Conservation (phyloP, 1,284 basidiomycete genomes). For the Ganoderma leucocontextum region DNA sequence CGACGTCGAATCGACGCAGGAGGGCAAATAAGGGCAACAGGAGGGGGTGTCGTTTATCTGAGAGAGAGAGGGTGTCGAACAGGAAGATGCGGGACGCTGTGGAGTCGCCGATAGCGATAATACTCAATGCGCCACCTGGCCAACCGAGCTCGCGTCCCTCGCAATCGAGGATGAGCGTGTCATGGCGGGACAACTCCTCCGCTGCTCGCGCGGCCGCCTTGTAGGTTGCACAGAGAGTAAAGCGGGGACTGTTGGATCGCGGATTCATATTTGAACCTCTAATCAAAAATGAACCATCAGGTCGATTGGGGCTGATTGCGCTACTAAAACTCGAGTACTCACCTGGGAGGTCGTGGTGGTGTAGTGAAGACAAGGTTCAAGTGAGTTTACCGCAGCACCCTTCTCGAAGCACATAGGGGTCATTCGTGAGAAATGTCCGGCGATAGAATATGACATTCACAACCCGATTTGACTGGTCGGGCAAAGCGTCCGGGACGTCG, state of each 20-base stretch:
- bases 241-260: neutral
- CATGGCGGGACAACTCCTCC: constrained; percentile 23
- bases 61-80: constrained; percentile 47
- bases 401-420: neutral
- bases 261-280: neutral
- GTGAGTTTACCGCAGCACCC: neutral
- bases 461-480: too few relatives aligned
- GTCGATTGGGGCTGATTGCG: neutral
- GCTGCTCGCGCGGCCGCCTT: constrained; percentile 21
- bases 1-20: constrained; percentile 40
- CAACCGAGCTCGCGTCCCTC: constrained; percentile 49
- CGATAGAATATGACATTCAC: neutral
- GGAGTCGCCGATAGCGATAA: constrained; percentile 52
- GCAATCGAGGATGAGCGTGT: constrained; percentile 40
- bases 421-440: neutral
- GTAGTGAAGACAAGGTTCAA: neutral
- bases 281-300: neutral
- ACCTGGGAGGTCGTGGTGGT: neutral
- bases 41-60: constrained; percentile 27
- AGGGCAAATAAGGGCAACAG: constrained; percentile 40
- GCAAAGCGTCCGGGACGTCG: neutral
- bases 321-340: neutral
- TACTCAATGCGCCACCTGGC: constrained; percentile 47
- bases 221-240: constrained; percentile 14
- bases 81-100: constrained; percentile 49